These are phyloP conservation scores for Tetracladium maxilliforme DNA, from an alignment of 2,329 filamentous ascomycete species.

Conservation along the genomic window DNA sequence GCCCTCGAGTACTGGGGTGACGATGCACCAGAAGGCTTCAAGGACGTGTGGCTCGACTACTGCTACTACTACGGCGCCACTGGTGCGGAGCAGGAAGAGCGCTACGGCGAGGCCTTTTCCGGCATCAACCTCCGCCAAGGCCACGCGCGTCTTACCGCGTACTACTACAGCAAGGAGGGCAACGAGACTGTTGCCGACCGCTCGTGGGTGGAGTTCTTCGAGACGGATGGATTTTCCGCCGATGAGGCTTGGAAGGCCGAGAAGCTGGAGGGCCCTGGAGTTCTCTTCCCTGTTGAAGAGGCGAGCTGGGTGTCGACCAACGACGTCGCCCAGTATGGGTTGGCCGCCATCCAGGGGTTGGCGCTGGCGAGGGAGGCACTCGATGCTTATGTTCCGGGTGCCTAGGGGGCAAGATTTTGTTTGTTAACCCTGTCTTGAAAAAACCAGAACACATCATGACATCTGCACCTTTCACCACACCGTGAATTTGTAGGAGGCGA, in stretches of 20 bases:
- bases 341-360: conserved; percentile 40
- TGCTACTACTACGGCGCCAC: conserved; percentile 39
- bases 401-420: no score
- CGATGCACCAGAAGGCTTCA: conserved; percentile 30
- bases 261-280: conserved; percentile 23
- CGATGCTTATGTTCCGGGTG: no score
- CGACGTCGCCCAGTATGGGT: conserved; percentile 37
- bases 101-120: conserved; percentile 36
- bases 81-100: conserved; percentile 29
- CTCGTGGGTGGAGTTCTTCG: conserved; percentile 39
- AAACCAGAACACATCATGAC: no score
- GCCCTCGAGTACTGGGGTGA: conserved; percentile 31
- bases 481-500: no score
- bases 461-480: no score
- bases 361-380: conserved; percentile 16
- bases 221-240: conserved; percentile 27
- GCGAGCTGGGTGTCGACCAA: conserved; percentile 43
- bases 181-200: conserved; percentile 31
- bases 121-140: conserved; percentile 33
- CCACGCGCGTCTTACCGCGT: conserved; percentile 43
- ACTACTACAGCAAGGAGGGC: conserved; percentile 24
- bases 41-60: conserved; percentile 42
- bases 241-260: conserved; percentile 19
- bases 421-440: no score
- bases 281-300: conserved; percentile 34